Conservation (phyloP, 2,329 filamentous ascomycete genomes). For the Sclerotinia minor region DNA sequence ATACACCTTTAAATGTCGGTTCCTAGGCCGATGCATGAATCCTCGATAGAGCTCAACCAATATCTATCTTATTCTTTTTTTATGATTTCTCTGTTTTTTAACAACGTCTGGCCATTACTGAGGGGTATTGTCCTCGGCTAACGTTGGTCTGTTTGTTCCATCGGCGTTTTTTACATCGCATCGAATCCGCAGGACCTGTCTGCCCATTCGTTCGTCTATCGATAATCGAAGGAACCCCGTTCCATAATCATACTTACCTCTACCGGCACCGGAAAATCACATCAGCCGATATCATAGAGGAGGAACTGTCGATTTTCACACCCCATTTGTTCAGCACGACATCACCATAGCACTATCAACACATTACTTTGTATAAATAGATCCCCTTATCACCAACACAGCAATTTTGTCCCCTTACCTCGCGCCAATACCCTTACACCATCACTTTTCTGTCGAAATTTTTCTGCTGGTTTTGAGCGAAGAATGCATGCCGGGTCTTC, state of each 20-base stretch:
- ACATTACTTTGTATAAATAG: constrained; percentile 22
- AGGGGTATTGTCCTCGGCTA: constrained; percentile 44
- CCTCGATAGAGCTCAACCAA: constrained; percentile 34
- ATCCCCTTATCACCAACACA: constrained; percentile 8
- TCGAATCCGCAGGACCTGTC: constrained; percentile 17
- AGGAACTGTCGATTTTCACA: constrained; percentile 1
- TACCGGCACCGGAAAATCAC: constrained; percentile 17
- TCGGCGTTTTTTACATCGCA: constrained; percentile 11
- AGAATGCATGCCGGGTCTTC: constrained; percentile 15
- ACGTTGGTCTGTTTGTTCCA: constrained; percentile 26
- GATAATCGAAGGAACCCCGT: constrained; percentile 16
- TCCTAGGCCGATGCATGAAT: constrained; percentile 34
- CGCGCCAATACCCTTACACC: constrained; percentile 22
- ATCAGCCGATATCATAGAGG: background rate
- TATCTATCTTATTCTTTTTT: constrained; percentile 26
- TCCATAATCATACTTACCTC: constrained; percentile 2
- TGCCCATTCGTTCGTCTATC: constrained; percentile 9
- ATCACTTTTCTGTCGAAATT: constrained; percentile 15
- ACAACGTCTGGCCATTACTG: constrained; percentile 35
- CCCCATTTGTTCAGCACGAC: constrained; percentile 14
- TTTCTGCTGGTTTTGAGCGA: constrained; percentile 21
- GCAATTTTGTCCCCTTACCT: constrained; percentile 13
- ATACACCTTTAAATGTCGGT: constrained; percentile 35
- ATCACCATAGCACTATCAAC: constrained; percentile 21
- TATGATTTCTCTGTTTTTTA: constrained; percentile 33